Evolutionary conservation across 1,284 basidiomycete genomes (phyloP).

Genomic region (Malassezia brasiliensis): DNA sequence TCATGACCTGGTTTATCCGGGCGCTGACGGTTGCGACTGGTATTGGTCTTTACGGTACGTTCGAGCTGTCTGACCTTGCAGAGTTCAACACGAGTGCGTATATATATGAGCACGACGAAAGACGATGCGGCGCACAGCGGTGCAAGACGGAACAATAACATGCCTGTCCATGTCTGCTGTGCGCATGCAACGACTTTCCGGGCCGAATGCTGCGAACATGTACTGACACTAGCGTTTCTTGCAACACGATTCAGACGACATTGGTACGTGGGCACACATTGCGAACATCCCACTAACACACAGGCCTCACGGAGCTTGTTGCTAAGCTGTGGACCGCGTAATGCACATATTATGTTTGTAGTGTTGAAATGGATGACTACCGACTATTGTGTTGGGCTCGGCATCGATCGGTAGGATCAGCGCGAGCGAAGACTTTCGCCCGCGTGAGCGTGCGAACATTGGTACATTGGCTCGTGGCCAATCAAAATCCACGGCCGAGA

Average conservation of each 20-base stretch:
- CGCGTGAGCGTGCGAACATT: too few relatives aligned
- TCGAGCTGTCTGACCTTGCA: constrained; percentile 1
- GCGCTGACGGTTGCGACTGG: constrained; percentile 70
- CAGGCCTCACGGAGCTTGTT: constrained; percentile 59
- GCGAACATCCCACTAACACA: neutral
- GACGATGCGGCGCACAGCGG: too few relatives aligned
- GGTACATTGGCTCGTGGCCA: neutral
- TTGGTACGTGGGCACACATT: constrained; percentile 56
- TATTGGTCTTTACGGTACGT: constrained; percentile 66
- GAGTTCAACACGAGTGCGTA: constrained; percentile 46
- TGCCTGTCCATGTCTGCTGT: too few relatives aligned
- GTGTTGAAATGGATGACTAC: neutral
- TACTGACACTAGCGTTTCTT: constrained; percentile 8
- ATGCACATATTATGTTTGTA: neutral
- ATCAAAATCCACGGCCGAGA: too few relatives aligned
- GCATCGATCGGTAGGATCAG: too few relatives aligned
- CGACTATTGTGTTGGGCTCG: too few relatives aligned
- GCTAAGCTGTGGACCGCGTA: constrained; percentile 60
- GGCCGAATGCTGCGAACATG: neutral
- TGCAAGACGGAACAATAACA: too few relatives aligned
- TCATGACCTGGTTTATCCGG: constrained; percentile 66
- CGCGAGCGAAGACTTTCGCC: too few relatives aligned
- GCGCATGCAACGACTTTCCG: neutral
- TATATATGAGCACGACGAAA: neutral
- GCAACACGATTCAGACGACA: constrained; percentile 53